Percentiles rank a stretch among this genome's conserved stretches.
Conservation (phyloP, 805 yeast genomes). For the Vanderwaltozyma yarrowii region DNA sequence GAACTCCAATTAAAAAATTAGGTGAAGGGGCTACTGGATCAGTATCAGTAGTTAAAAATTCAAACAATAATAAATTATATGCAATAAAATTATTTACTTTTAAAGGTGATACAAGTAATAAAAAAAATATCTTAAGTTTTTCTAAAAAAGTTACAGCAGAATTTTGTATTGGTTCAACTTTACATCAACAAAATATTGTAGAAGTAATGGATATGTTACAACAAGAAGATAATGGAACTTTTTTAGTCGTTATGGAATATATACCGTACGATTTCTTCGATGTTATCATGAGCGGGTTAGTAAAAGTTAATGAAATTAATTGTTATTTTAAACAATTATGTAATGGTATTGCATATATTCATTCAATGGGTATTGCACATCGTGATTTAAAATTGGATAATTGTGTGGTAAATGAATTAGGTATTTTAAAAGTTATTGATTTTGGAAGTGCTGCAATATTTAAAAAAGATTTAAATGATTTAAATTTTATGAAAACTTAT, state of each 20-base stretch:
- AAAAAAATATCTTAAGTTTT: conserved; percentile 49
- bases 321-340: conserved; percentile 81
- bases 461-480: conserved; percentile 40
- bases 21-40: conserved; percentile 97
- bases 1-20: conserved; percentile 58
- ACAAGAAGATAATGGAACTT: conserved; percentile 45
- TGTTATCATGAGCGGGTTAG: conserved; percentile 79
- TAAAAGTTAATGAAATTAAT: conserved; percentile 57
- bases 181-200: conserved; percentile 71
- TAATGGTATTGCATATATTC: conserved; percentile 67
- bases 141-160: conserved; percentile 72
- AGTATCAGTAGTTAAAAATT: conserved; percentile 64
- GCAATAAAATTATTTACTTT: conserved; percentile 72
- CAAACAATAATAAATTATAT: conserved; percentile 47
- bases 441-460: conserved; percentile 89
- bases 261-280: conserved; percentile 89
- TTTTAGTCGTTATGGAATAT: conserved; percentile 82
- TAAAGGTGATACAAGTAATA: conserved; percentile 1
- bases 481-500: conserved; percentile 50
- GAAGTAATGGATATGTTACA: conserved; percentile 66
- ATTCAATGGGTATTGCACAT: conserved; percentile 78
- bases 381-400: conserved; percentile 89
- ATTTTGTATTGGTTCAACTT: conserved; percentile 67
- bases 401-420: conserved; percentile 69
- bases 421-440: conserved; percentile 79